Evolutionary conservation across 140 eudicot genomes (phyloP).

Genomic region (Stevia rebaudiana): DNA sequence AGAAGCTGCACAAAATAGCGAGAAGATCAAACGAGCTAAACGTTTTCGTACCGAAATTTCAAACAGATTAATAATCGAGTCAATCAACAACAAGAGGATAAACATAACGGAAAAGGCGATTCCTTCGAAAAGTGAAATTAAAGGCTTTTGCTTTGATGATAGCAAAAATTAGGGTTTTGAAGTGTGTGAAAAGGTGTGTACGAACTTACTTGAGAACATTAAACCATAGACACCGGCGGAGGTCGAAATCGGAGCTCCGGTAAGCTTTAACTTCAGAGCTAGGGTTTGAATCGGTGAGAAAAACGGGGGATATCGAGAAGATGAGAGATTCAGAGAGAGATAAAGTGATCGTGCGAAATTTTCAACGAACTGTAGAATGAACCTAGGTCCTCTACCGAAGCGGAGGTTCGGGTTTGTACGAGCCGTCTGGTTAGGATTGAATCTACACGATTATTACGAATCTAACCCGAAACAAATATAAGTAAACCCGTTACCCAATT

Average conservation of each 20-base stretch:
- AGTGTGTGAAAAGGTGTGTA: conserved; percentile 5
- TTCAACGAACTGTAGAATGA: conserved; percentile 59
- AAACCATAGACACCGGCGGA: conserved; percentile 8
- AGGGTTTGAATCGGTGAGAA: conserved; percentile 50
- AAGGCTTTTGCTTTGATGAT: conserved; percentile 27
- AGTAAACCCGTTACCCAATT: too few species aligned
- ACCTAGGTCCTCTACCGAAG: conserved; percentile 27
- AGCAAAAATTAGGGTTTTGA: conserved; percentile 47
- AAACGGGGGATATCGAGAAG: conserved; percentile 25
- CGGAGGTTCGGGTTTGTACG: conserved; percentile 32
- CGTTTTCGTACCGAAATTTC: conserved; percentile 5
- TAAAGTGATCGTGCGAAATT: conserved; percentile 54
- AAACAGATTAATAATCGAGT: conserved; percentile 9
- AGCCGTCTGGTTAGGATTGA: conserved; percentile 29
- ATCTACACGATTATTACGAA: neutral
- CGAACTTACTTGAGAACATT: conserved; percentile 33
- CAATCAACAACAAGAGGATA: conserved; percentile 18
- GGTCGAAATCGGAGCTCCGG: conserved; percentile 30
- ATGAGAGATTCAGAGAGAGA: conserved; percentile 37
- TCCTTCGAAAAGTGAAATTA: conserved; percentile 13
- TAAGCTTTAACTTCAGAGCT: conserved; percentile 16
- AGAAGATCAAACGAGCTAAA: conserved; percentile 23
- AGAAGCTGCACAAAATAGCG: conserved; percentile 15
- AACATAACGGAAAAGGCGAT: neutral
- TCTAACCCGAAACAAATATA: too few species aligned